A percentile compares a stretch with the other conserved stretches of the same genome.
Evolutionary conservation across 2,329 filamentous ascomycete species (phyloP).

Genomic region (Aspergillus flavus): DNA sequence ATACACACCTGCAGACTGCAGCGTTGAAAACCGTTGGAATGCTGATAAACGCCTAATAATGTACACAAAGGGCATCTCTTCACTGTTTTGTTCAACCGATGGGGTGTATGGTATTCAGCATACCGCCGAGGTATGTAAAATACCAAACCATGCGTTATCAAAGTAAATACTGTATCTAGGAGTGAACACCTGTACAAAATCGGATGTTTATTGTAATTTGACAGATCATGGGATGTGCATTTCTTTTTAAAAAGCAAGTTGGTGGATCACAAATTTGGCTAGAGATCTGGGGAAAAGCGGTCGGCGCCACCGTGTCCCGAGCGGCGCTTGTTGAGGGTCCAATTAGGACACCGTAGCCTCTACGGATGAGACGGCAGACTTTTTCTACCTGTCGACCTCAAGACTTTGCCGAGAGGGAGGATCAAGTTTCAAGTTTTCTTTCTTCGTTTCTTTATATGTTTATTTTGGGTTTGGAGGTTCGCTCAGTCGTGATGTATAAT

Average conservation of each 20-base stretch:
- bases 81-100: neutral
- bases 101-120: constrained; percentile 26
- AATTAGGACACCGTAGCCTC: constrained; percentile 15
- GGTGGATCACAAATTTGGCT: constrained; percentile 22
- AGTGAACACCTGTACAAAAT: neutral
- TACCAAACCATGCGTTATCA: neutral
- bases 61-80: neutral
- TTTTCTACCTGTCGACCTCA: neutral
- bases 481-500: neutral
- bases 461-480: neutral
- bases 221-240: constrained; percentile 4
- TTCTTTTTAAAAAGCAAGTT: constrained; percentile 5
- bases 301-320: constrained; percentile 8
- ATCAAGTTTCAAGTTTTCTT: neutral
- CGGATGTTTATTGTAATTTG: constrained; percentile 3
- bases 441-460: neutral
- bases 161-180: neutral
- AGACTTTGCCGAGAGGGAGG: neutral
- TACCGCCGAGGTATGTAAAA: constrained; percentile 17
- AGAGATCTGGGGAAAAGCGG: constrained; percentile 21
- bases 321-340: constrained; percentile 9
- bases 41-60: neutral
- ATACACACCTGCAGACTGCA: neutral
- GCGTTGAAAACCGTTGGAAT: neutral
- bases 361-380: neutral